These are phyloP conservation scores for Raffaelea albimanens DNA, from an alignment of 2,329 filamentous ascomycete species.

Conservation along the genomic window DNA sequence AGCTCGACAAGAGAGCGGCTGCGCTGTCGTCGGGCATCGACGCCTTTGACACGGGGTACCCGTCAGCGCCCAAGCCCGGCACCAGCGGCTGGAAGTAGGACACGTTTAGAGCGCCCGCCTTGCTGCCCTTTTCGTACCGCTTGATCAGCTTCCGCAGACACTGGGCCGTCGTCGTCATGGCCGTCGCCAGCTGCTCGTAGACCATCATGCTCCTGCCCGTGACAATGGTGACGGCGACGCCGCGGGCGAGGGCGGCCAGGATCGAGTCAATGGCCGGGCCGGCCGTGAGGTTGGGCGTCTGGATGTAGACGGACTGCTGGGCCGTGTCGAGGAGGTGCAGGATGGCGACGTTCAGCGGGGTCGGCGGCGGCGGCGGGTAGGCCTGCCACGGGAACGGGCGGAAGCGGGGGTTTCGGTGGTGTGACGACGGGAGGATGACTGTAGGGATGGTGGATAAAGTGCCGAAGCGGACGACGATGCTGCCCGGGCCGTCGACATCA, in stretches of 20 bases:
- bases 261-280: conserved; percentile 53
- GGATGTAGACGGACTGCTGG: conserved; percentile 50
- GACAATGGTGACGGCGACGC: conserved; percentile 58
- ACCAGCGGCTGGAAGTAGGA: conserved; percentile 43
- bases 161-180: conserved; percentile 61
- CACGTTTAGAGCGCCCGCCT: conserved; percentile 44
- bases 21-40: not conserved
- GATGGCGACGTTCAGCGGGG: conserved; percentile 58
- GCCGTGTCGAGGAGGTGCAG: conserved; percentile 52
- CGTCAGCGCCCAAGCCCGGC: not conserved
- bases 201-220: conserved; percentile 65
- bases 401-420: conserved; percentile 60
- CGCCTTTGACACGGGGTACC: not conserved
- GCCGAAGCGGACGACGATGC: conserved; percentile 8
- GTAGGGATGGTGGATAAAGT: conserved; percentile 32
- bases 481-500: conserved; percentile 10
- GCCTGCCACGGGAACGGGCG: conserved; percentile 46
- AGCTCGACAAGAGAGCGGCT: conserved; percentile 15
- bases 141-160: conserved; percentile 52
- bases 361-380: conserved; percentile 32
- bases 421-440: conserved; percentile 63
- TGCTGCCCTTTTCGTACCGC: conserved; percentile 32
- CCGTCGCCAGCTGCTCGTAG: conserved; percentile 71
- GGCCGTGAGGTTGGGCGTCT: conserved; percentile 72
- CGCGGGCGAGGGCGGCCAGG: conserved; percentile 49